Evolutionary conservation across 345 rosid genomes (phyloP).

Genomic region (Lumnitzera littorea): DNA sequence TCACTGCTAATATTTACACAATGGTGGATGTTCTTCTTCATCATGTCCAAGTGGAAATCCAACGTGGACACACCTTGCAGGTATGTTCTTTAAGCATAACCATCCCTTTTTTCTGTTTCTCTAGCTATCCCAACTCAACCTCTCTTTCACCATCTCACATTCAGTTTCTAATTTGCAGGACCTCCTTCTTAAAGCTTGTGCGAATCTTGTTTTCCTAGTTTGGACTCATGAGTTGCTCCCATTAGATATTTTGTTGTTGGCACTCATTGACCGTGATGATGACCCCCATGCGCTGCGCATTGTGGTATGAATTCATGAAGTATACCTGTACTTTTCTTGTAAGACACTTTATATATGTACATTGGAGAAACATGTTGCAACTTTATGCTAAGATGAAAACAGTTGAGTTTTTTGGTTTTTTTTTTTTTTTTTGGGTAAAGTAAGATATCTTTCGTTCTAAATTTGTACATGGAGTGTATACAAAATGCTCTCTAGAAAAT

Average conservation of each 20-base stretch:
- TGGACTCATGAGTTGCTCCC: conserved; percentile 96
- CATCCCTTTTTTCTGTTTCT: not conserved
- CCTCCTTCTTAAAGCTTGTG: conserved; percentile 50
- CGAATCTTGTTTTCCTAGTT: conserved; percentile 73
- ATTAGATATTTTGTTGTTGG: conserved; percentile 83
- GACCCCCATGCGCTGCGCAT: conserved; percentile 87
- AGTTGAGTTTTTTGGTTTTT: no score
- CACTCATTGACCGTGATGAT: conserved; percentile 93
- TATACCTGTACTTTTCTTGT: conserved; percentile 5
- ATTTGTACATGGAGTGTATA: no score
- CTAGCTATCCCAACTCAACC: conserved; percentile 2
- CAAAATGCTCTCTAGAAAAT: no score
- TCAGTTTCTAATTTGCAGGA: conserved; percentile 37
- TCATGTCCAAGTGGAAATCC: conserved; percentile 66
- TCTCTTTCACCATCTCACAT: conserved; percentile 12
- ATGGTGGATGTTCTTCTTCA: conserved; percentile 98
- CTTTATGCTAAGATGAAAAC: no score
- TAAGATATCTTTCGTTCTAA: no score
- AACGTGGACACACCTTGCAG: conserved; percentile 68
- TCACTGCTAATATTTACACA: conserved; percentile 84
- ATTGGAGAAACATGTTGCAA: no score
- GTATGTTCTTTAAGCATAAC: conserved; percentile 20
- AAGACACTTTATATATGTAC: not conserved
- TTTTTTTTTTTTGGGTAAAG: no score
- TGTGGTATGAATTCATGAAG: conserved; percentile 49